Conservation (phyloP, 2,329 filamentous ascomycete genomes). For the Graphilbum sp. region DNA sequence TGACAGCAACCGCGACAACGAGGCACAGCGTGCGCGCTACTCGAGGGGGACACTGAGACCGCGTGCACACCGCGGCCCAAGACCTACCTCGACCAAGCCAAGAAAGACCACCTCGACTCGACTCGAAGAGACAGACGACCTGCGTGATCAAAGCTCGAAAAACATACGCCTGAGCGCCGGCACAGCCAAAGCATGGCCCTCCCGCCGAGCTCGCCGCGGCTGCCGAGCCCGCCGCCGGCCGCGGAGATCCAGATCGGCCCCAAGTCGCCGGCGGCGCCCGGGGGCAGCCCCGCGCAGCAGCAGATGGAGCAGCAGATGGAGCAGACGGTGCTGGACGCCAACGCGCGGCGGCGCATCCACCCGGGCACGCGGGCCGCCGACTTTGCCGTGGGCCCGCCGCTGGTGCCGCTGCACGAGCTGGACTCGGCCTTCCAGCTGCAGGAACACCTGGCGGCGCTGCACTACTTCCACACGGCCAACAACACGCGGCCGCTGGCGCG, state of each 20-base stretch:
- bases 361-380: constrained; percentile 83
- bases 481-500: constrained; percentile 58
- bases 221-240: constrained; percentile 86
- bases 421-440: constrained; percentile 96
- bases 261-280: constrained; percentile 11
- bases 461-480: constrained; percentile 59
- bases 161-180: too few species aligned
- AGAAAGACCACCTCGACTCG: too few species aligned
- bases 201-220: constrained; percentile 67
- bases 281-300: constrained; percentile 27
- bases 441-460: constrained; percentile 86
- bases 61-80: too few species aligned
- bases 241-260: constrained; percentile 78
- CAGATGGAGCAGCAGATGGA: constrained; percentile 43
- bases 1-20: too few species aligned
- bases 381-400: constrained; percentile 81
- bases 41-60: too few species aligned
- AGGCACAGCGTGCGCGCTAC: too few species aligned
- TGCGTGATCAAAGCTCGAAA: too few species aligned
- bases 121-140: too few species aligned
- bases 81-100: too few species aligned
- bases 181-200: too few species aligned
- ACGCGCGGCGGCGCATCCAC: constrained; percentile 69
- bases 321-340: constrained; percentile 49
- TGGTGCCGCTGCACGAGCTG: constrained; percentile 78